Conservation (phyloP, 164 flowering plant species). For the Cinnamomum micranthum region DNA sequence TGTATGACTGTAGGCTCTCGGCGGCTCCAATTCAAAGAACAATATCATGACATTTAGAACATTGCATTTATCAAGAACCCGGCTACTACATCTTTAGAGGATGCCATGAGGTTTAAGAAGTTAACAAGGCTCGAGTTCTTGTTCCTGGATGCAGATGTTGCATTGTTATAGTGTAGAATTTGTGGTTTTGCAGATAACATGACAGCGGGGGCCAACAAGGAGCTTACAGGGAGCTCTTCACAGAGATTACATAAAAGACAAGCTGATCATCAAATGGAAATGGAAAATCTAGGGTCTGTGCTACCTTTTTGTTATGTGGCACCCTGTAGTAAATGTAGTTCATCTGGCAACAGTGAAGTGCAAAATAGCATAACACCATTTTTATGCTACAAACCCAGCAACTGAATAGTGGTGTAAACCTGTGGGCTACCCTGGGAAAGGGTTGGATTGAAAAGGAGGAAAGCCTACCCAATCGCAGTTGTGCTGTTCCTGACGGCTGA, state of each 20-base stretch:
- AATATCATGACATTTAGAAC: too few relatives aligned
- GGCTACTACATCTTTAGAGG: too few relatives aligned
- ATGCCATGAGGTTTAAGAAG: too few relatives aligned
- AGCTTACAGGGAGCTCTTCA: background rate
- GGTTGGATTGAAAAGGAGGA: constrained; percentile 52
- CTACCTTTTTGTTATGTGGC: constrained; percentile 16
- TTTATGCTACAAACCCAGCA: constrained; percentile 47
- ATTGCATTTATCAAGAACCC: too few relatives aligned
- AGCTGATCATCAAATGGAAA: background rate
- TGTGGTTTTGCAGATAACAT: too few relatives aligned
- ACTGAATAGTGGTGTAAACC: constrained; percentile 37
- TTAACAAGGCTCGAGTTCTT: too few relatives aligned
- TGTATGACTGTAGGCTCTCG: too few relatives aligned
- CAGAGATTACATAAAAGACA: too few relatives aligned
- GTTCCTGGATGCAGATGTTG: too few relatives aligned
- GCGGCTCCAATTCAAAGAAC: too few relatives aligned
- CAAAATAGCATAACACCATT: constrained; percentile 1
- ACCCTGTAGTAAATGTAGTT: background rate
- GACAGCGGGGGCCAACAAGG: too few relatives aligned
- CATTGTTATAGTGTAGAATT: too few relatives aligned
- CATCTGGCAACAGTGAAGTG: background rate
- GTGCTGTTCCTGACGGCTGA: constrained; percentile 71
- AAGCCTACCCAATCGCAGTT: constrained; percentile 24
- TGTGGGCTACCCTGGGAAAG: constrained; percentile 36
- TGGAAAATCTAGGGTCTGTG: constrained; percentile 4